Percentiles rank a stretch among this genome's conserved stretches.
Conservation (phyloP, 2,329 filamentous ascomycete genomes). For the Colletotrichum orbiculare region DNA sequence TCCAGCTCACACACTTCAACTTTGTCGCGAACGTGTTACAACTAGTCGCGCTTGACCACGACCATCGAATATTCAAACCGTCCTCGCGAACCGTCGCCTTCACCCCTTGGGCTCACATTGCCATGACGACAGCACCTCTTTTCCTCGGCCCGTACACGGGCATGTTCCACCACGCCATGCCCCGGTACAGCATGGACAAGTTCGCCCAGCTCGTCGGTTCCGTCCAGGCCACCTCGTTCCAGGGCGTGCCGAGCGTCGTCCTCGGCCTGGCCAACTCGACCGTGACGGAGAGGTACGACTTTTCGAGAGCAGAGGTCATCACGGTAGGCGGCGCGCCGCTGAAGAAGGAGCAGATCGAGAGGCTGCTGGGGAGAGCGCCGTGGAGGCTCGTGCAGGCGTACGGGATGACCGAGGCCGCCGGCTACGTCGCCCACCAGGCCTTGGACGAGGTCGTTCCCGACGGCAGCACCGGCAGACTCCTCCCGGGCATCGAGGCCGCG, state of each 20-base stretch:
- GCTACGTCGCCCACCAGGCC: slow-evolving; percentile 54
- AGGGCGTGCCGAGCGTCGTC: slow-evolving; percentile 53
- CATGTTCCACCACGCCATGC: slow-evolving; percentile 57
- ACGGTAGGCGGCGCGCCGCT: slow-evolving; percentile 50
- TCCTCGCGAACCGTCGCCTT: slow-evolving; percentile 51
- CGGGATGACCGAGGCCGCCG: slow-evolving; percentile 58
- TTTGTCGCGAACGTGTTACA: slow-evolving; percentile 75
- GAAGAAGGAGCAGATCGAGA: slow-evolving; percentile 47
- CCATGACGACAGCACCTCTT: slow-evolving; percentile 55
- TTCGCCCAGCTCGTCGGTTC: slow-evolving; percentile 49
- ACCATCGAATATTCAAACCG: slow-evolving; percentile 45
- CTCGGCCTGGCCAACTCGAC: slow-evolving; percentile 50
- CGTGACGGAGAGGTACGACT: slow-evolving; percentile 48
- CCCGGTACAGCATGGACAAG: slow-evolving; percentile 48
- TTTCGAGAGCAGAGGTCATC: slow-evolving; percentile 49
- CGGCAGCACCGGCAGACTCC: slow-evolving; percentile 49
- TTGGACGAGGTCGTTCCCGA: slow-evolving; percentile 45
- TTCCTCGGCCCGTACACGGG: slow-evolving; percentile 57
- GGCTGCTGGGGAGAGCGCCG: slow-evolving; percentile 44
- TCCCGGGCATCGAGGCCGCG: slow-evolving; percentile 52
- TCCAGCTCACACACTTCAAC: slow-evolving; percentile 86
- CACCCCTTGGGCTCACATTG: slow-evolving; percentile 57
- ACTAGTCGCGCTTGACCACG: slow-evolving; percentile 49
- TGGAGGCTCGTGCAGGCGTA: slow-evolving; percentile 56
- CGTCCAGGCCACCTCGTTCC: slow-evolving; percentile 50